Evolutionary conservation across 257 asterid species (phyloP).

Genomic region (Solanum bukasovii): DNA sequence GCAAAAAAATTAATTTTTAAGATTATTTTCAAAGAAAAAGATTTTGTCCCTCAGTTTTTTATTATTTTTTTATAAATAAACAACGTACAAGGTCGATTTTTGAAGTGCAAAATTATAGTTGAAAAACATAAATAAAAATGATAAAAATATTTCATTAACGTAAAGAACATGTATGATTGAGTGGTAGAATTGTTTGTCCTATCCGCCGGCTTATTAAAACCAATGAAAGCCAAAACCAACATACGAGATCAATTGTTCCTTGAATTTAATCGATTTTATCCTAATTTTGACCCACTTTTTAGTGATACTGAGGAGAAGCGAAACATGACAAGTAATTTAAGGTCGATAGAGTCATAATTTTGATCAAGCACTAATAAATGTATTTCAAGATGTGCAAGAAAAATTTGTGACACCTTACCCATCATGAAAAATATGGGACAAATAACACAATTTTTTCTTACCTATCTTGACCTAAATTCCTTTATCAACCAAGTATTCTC

Average conservation of each 20-base stretch:
- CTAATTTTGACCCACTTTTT: no score
- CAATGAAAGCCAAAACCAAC: no score
- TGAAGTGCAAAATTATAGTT: no score
- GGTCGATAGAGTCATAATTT: background rate
- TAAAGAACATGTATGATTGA: background rate
- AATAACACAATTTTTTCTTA: background rate
- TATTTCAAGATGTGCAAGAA: background rate
- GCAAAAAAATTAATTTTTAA: no score
- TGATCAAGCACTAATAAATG: background rate
- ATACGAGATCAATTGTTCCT: background rate
- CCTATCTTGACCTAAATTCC: background rate
- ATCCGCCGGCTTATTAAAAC: rapidly evolving
- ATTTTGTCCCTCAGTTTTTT: rapidly evolving
- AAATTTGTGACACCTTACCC: background rate
- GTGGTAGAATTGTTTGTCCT: background rate
- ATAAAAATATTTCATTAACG: no score
- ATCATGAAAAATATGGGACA: background rate
- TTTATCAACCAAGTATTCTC: background rate
- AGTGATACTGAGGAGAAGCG: background rate
- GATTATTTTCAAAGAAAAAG: no score
- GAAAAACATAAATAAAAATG: no score
- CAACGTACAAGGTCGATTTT: background rate
- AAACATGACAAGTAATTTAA: background rate
- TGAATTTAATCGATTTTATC: no score
- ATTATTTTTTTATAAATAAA: no score